phyloP scores from a whole-genome alignment of 2,329 filamentous ascomycete genomes.

The Calonectria naviculata region DNA sequence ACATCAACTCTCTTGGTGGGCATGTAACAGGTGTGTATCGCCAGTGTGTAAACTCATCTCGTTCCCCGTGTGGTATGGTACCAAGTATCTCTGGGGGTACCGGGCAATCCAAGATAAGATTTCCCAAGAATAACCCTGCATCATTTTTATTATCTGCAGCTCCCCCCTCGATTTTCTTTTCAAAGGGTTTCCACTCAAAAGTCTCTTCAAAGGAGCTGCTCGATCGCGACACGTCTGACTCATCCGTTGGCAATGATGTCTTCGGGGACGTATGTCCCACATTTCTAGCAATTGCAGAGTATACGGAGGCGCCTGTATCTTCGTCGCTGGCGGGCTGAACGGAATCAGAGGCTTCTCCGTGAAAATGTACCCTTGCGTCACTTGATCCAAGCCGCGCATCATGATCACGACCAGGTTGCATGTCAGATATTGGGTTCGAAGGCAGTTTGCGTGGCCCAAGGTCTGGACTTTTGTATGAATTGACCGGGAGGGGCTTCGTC shows the following conservation, averaged over 20 bases:
- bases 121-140: neutral
- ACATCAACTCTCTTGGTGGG: neutral
- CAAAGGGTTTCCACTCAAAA: neutral
- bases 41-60: neutral
- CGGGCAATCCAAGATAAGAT: neutral
- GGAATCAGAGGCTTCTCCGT: too few relatives aligned
- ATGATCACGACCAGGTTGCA: too few relatives aligned
- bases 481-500: neutral
- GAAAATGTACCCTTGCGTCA: too few relatives aligned
- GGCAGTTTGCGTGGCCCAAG: neutral
- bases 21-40: neutral
- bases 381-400: too few relatives aligned
- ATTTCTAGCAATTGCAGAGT: too few relatives aligned
- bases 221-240: too few relatives aligned
- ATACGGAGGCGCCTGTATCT: too few relatives aligned
- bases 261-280: too few relatives aligned
- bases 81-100: neutral
- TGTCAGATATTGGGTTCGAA: too few relatives aligned
- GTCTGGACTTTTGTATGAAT: neutral
- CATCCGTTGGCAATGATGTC: too few relatives aligned
- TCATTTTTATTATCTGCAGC: neutral
- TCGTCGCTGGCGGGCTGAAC: too few relatives aligned
- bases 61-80: neutral
- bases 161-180: neutral
- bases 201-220: too few relatives aligned